Base-by-base conservation (phyloP, 2,329 filamentous ascomycete genomes). In the Mollisiaceae sp. region DNA sequence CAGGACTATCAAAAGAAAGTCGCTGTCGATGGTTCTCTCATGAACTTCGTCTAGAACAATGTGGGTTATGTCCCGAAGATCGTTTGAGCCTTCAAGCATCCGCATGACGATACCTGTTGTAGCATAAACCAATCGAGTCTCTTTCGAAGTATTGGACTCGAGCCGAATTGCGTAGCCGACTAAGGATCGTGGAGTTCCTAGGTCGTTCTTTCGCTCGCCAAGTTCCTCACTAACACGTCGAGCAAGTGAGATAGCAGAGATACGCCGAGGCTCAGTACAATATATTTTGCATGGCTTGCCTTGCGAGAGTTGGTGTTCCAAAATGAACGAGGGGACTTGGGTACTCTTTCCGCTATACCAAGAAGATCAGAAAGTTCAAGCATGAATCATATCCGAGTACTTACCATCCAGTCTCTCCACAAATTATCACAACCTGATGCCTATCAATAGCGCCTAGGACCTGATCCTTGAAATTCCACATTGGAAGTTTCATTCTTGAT, bases 31-130 rank as follows among this genome's bases (percentile, higher is more conserved):
- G 14, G 93, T 92, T 67, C 94, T 89, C 77, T 99, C 95, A 75
- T 99, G 95, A 2, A 98, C 94, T 78, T 99, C 95, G 75, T 99
- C 95, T n/a, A 99, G 88, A 55, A 99, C 89, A 66, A 99, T 81
- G 79, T 98, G 95, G 0, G 94, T 97, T 60, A 99, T 89, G 69
- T 97, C 94, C 64, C 88, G 86, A 52, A 99, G 85, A 63, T 96
- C 91, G 69, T 93, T 91, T 0, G 92, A 91, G 9, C 90, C 90
- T 77, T 99, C 95, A 15, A 99, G 83, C 94, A 99, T 98, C 35
- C 95, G 89, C 83, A 99, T 92, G n/a, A 99, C 93, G 65, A 99
- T 97, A 81, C 95, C 88, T 6, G 88, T 91, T 1, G 91, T 97
- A 61, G 95, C 95, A 78, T 93, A 99, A 6, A 98, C 88, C 32